Conservation (phyloP, 2,329 filamentous ascomycete genomes). For the Orbilia javanica region DNA sequence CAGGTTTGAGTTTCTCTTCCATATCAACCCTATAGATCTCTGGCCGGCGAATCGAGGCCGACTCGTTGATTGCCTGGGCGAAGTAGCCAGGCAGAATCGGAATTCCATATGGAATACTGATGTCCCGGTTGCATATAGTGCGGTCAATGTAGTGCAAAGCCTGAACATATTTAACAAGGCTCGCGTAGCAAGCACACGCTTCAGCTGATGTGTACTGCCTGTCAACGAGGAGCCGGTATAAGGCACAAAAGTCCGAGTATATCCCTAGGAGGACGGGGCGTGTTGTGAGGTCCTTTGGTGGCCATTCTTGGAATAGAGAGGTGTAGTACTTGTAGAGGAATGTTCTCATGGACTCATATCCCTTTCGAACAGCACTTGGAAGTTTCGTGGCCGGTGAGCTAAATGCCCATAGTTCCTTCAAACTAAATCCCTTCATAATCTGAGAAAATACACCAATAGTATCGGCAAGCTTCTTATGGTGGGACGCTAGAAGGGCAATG, state of each 20-base stretch:
- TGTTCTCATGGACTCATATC: conserved; percentile 37
- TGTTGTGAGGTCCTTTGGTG: conserved; percentile 29
- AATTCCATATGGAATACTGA: conserved; percentile 30
- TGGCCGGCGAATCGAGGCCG: background rate
- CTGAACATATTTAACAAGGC: conserved; percentile 18
- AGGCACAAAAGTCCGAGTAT: conserved; percentile 38
- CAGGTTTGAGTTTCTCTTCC: background rate
- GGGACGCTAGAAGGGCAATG: background rate
- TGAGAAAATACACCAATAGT: background rate
- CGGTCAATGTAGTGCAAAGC: conserved; percentile 16
- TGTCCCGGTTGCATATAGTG: background rate
- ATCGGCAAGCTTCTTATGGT: background rate
- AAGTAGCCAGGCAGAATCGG: conserved; percentile 41
- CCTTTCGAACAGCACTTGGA: conserved; percentile 10
- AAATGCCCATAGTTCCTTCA: conserved; percentile 33
- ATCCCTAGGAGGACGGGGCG: conserved; percentile 26
- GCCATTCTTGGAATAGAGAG: conserved; percentile 24
- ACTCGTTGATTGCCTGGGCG: background rate
- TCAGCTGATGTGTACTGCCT: conserved; percentile 16
- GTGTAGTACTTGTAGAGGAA: conserved; percentile 53
- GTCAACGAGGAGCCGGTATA: conserved; percentile 34
- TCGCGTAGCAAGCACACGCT: conserved; percentile 19
- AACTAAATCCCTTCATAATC: conserved; percentile 31
- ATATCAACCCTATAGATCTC: background rate
- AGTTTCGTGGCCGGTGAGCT: conserved; percentile 41